Percentiles rank a stretch among this genome's conserved stretches.
phyloP scores from a whole-genome alignment of 1,139 yeast genomes.

The Meyerozyma carpophila region DNA sequence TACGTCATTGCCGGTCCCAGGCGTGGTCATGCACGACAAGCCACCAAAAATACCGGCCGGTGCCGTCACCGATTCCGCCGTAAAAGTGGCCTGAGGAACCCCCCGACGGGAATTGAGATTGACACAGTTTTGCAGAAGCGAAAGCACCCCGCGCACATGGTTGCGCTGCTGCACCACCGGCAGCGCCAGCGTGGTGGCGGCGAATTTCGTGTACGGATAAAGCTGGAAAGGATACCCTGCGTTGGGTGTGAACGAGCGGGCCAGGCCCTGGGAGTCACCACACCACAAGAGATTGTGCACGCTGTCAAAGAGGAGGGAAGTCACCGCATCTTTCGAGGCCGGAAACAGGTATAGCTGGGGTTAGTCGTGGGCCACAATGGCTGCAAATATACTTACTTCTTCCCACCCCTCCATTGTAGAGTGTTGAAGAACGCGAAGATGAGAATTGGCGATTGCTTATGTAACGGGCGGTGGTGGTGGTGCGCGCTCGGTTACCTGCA shows the following conservation, averaged over 20 bases:
- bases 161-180: conserved; percentile 48
- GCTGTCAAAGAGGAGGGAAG: conserved; percentile 59
- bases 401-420: conserved; percentile 36
- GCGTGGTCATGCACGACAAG: conserved; percentile 34
- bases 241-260: conserved; percentile 26
- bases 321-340: conserved; percentile 10
- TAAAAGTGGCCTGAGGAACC: conserved; percentile 34
- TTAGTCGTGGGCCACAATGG: conserved; percentile 21
- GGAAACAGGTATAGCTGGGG: conserved; percentile 15
- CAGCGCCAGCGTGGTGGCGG: conserved; percentile 30
- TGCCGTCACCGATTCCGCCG: conserved; percentile 18
- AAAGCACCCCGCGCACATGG: conserved; percentile 53
- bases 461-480: no score
- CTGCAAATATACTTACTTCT: conserved; percentile 17
- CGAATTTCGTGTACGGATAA: conserved; percentile 47
- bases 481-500: no score
- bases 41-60: conserved; percentile 13
- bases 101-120: conserved; percentile 59
- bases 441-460: background rate
- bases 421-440: background rate
- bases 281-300: conserved; percentile 76
- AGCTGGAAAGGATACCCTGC: conserved; percentile 19
- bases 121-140: conserved; percentile 49
- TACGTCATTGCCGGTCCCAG: conserved; percentile 28
- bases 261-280: conserved; percentile 55